Percentiles rank a stretch among this genome's conserved stretches.
These are phyloP conservation scores for Lepiota subincarnata DNA, from an alignment of 768 basidiomycete genomes.

Conservation along the genomic window DNA sequence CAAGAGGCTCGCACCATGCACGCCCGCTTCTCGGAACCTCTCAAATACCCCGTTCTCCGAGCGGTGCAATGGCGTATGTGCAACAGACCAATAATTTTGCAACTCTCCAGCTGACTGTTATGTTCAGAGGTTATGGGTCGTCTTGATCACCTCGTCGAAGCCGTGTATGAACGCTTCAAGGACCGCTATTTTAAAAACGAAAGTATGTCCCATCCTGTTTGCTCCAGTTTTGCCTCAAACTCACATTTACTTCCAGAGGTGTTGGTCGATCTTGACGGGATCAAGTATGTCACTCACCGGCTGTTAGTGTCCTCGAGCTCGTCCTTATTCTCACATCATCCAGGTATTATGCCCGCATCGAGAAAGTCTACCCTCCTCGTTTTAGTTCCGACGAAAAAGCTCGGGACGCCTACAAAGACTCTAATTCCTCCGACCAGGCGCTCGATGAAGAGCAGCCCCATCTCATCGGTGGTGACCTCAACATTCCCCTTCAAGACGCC, in stretches of 20 bases:
- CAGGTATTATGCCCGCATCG: slow-evolving; percentile 81
- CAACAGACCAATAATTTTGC: slow-evolving; percentile 17
- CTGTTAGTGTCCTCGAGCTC: not conserved
- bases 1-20: slow-evolving; percentile 89
- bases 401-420: slow-evolving; percentile 47
- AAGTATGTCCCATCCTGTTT: slow-evolving; percentile 49
- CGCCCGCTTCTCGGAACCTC: slow-evolving; percentile 84
- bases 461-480: slow-evolving; percentile 74
- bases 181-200: slow-evolving; percentile 92
- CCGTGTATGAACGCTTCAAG: slow-evolving; percentile 93
- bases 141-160: slow-evolving; percentile 91
- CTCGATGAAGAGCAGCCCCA: slow-evolving; percentile 57
- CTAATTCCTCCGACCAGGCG: slow-evolving; percentile 33
- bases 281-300: slow-evolving; percentile 54
- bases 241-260: slow-evolving; percentile 51
- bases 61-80: slow-evolving; percentile 96
- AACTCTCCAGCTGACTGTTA: slow-evolving; percentile 13
- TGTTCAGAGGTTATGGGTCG: slow-evolving; percentile 90
- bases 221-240: slow-evolving; percentile 16
- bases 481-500: slow-evolving; percentile 67
- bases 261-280: slow-evolving; percentile 80
- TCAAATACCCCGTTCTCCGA: slow-evolving; percentile 87
- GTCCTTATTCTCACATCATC: slow-evolving; percentile 15
- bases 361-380: slow-evolving; percentile 72
- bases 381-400: slow-evolving; percentile 41